Evolutionary conservation across 176 grass and related monocot genomes (phyloP).

Genomic region (Saccharum officinarum): DNA sequence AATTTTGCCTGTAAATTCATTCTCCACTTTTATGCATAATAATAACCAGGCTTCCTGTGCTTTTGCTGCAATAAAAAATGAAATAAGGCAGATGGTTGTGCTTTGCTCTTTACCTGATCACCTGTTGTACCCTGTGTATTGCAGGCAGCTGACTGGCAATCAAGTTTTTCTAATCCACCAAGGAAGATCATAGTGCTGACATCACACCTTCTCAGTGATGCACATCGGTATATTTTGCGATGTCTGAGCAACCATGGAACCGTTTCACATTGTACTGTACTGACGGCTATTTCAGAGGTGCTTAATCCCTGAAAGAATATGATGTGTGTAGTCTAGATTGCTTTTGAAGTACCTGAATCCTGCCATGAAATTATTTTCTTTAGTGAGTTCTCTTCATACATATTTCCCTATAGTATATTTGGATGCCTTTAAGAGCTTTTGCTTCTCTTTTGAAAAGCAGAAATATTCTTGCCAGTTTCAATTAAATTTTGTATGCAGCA

Average conservation of each 20-base stretch:
- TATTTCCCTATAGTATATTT: background rate
- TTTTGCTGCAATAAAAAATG: background rate
- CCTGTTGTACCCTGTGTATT: slow-evolving; percentile 13
- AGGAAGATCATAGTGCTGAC: slow-evolving; percentile 80
- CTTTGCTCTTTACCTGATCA: slow-evolving; percentile 14
- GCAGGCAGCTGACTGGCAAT: slow-evolving; percentile 73
- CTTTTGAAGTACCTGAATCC: slow-evolving; percentile 26
- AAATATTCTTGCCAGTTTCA: background rate
- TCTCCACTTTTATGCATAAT: background rate
- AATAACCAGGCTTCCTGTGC: slow-evolving; percentile 2
- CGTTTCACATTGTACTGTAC: slow-evolving; percentile 72
- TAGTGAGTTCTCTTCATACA: background rate
- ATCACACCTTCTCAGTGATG: slow-evolving; percentile 84
- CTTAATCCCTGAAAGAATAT: slow-evolving; percentile 42
- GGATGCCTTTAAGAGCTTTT: background rate
- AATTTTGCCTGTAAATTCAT: background rate
- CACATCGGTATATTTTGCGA: slow-evolving; percentile 89
- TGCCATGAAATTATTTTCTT: background rate
- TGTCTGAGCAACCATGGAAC: slow-evolving; percentile 70
- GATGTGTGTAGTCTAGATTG: slow-evolving; percentile 22
- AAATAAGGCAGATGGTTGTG: background rate
- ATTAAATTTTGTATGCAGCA: background rate
- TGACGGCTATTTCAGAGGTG: slow-evolving; percentile 91
- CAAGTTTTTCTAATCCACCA: slow-evolving; percentile 62
- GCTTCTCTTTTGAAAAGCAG: background rate